A percentile compares a stretch with the other conserved stretches of the same genome.
Conservation (phyloP, 768 basidiomycete species). For the Boletales sp. region DNA sequence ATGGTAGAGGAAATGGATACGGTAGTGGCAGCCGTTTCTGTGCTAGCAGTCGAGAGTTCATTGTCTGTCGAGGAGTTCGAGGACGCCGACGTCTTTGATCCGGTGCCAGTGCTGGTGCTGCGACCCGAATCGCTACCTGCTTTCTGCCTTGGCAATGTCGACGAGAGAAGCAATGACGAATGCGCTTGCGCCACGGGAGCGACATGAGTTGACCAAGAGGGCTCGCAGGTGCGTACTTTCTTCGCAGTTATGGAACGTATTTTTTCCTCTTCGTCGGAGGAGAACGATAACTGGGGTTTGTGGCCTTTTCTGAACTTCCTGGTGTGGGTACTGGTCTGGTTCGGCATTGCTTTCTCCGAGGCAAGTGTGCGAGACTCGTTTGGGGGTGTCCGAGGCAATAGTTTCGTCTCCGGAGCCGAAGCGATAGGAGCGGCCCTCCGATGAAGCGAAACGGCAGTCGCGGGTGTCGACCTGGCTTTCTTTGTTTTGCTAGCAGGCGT, state of each 20-base stretch:
- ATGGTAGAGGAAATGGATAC: constrained; percentile 17
- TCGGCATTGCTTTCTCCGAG: constrained; percentile 20
- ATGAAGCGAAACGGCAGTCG: background rate
- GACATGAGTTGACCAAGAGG: constrained; percentile 29
- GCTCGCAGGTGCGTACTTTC: constrained; percentile 47
- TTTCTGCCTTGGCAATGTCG: constrained; percentile 10
- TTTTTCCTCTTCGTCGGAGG: constrained; percentile 78
- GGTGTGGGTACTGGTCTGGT: constrained; percentile 4
- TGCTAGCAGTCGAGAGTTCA: constrained; percentile 30
- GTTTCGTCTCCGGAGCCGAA: constrained; percentile 4
- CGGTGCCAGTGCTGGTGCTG: constrained; percentile 15
- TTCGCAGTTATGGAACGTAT: constrained; percentile 55
- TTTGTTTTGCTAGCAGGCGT: constrained; percentile 15
- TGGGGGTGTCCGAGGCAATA: constrained; percentile 24
- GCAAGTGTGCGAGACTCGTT: constrained; percentile 8
- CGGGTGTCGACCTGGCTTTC: constrained; percentile 9
- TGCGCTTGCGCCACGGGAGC: constrained; percentile 19
- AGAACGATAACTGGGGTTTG: constrained; percentile 44
- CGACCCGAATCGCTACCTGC: constrained; percentile 14
- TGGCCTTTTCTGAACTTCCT: constrained; percentile 33
- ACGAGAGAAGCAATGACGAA: constrained; percentile 22
- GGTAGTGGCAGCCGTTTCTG: constrained; percentile 29
- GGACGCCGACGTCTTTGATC: constrained; percentile 23
- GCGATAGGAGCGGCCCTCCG: constrained; percentile 4
- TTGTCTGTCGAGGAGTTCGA: constrained; percentile 32